Evolutionary conservation across 1,284 basidiomycete species (phyloP), one percentile per base, ranked within the genome.

Genomic region (Tausonia pullulans): DNA sequence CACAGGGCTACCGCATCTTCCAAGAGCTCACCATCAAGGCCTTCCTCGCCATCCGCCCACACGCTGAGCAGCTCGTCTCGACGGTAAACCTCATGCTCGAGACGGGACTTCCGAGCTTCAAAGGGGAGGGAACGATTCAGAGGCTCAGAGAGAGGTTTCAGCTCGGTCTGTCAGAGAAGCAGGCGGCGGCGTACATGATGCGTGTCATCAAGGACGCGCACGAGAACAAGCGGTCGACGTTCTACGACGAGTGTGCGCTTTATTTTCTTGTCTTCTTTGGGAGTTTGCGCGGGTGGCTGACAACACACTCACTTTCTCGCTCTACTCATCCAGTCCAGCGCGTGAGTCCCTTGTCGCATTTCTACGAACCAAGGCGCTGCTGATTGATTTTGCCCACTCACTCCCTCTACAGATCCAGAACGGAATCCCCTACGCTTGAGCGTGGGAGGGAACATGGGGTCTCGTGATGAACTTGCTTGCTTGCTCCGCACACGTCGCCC

Each of bases 41-140:
- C 0, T 99, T 98, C 82, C 83, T 99, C 40, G 90, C 95, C 1
- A 87, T 94, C 64, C 84, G 96, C 52, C 92, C 93, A 0, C 88
- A 92, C 74, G 87, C 88, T 11, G 86, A 92, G 60, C 89, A 96
- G 73, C 83, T 99, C 46, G 83, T 95, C 68, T 86, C 87, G 71
- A 86, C 90, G 3, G 90, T 91, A 6, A 86, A 87, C 66, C 81
- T 98, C 61, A 99, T 99, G 96, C 82, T 97, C 41, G 93, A 89
- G 44, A 95, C 95, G 3, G 90, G 87, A 16, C 79, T 99, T 59
- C 95, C 96, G 1, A 92, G 88, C 10, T 98, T 98, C 83, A 98
- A 98, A 74, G 96, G 95, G 50, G 90, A 96, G 73, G 80, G 81
- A 0, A 97, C 94, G 0, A 95, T 98, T 73, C 84, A 84, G 70